Conservation (phyloP, 1,284 basidiomycete genomes). For the Mycena sp. region DNA sequence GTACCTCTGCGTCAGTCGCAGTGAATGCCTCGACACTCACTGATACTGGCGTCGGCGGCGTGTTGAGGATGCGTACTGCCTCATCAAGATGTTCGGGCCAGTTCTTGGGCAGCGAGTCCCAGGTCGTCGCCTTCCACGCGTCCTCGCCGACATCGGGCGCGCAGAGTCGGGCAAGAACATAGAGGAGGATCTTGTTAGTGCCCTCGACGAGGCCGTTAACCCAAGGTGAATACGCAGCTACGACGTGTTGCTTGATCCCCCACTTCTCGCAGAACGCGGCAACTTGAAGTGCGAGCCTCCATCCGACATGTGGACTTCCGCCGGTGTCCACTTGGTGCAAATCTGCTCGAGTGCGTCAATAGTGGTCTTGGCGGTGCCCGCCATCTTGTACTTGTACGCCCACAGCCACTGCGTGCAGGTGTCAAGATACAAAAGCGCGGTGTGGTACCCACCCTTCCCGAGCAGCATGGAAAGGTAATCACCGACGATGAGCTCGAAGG, state of each 20-base stretch:
- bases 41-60: slow-evolving; percentile 33
- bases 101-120: slow-evolving; percentile 28
- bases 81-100: slow-evolving; percentile 47
- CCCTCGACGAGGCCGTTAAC: slow-evolving; percentile 8
- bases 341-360: slow-evolving; percentile 33
- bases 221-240: slow-evolving; percentile 49
- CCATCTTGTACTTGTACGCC: background rate
- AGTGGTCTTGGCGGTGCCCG: slow-evolving; percentile 32
- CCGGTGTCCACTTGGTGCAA: slow-evolving; percentile 30
- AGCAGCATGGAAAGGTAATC: slow-evolving; percentile 44
- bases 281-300: slow-evolving; percentile 51
- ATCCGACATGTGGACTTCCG: slow-evolving; percentile 45
- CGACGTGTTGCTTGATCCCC: slow-evolving; percentile 32
- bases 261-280: slow-evolving; percentile 36
- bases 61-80: slow-evolving; percentile 36
- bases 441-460: slow-evolving; percentile 41
- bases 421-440: background rate
- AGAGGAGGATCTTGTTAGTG: slow-evolving; percentile 35
- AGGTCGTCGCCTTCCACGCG: slow-evolving; percentile 19
- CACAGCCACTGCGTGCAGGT: background rate
- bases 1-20: slow-evolving; percentile 7
- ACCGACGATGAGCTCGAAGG: slow-evolving; percentile 45
- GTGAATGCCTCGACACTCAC: background rate
- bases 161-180: slow-evolving; percentile 39
- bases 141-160: slow-evolving; percentile 42